phyloP scores from a whole-genome alignment of 176 grass and related monocot species.

The Rhipidocladum racemiflorum region DNA sequence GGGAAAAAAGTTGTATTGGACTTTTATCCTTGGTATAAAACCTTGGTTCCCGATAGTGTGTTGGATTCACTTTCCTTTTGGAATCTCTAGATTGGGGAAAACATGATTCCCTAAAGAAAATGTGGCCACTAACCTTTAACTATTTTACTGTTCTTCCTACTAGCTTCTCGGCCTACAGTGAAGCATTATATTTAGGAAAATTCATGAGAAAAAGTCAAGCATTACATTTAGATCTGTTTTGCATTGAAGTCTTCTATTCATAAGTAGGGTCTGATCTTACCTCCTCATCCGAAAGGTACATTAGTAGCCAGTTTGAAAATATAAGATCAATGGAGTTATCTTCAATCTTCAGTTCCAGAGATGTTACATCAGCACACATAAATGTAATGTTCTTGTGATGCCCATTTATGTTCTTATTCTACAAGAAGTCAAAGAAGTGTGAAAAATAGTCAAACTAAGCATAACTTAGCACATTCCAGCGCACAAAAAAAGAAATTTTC shows the following conservation, averaged over 20 bases:
- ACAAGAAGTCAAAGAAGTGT: conserved; percentile 24
- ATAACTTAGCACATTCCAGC: background rate
- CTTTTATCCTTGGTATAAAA: conserved; percentile 83
- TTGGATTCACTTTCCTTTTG: conserved; percentile 97
- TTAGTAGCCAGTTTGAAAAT: conserved; percentile 96
- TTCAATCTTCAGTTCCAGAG: conserved; percentile 62
- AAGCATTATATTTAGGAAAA: background rate
- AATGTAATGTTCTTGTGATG: conserved; percentile 77
- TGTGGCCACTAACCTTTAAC: conserved; percentile 76
- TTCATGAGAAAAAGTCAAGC: background rate
- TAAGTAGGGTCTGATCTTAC: conserved; percentile 28
- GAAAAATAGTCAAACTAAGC: background rate
- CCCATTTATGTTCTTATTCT: conserved; percentile 92
- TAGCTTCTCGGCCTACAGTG: conserved; percentile 66
- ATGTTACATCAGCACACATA: conserved; percentile 88
- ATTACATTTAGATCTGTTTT: background rate
- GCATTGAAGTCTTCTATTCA: background rate
- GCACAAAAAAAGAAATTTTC: background rate
- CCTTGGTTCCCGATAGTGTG: conserved; percentile 89
- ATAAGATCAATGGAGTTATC: conserved; percentile 83
- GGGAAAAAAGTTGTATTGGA: background rate
- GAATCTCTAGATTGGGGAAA: conserved; percentile 94
- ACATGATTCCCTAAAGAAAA: conserved; percentile 98
- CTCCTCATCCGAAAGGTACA: conserved; percentile 97
- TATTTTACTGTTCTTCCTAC: conserved; percentile 71